phyloP scores from a whole-genome alignment of 2,329 filamentous ascomycete genomes.

The Ploettnerulaceae sp. region DNA sequence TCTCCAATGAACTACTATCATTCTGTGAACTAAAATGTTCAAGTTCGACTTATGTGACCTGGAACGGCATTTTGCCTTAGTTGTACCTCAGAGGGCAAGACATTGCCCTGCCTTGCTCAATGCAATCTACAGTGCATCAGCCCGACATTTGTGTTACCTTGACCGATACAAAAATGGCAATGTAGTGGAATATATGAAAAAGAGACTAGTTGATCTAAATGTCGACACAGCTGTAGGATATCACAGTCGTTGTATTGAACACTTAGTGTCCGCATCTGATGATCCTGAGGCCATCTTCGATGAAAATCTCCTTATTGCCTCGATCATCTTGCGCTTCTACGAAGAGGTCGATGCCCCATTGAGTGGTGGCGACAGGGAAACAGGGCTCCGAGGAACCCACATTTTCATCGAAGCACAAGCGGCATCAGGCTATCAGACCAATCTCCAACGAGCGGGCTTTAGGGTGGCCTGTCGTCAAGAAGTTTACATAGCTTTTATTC shows the following conservation, averaged over 20 bases:
- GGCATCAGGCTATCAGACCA: slow-evolving; percentile 30
- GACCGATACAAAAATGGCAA: slow-evolving; percentile 27
- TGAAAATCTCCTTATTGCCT: slow-evolving; percentile 37
- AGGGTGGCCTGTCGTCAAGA: slow-evolving; percentile 47
- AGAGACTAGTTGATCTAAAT: slow-evolving; percentile 30
- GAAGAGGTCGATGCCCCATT: slow-evolving; percentile 37
- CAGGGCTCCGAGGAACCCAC: slow-evolving; percentile 21
- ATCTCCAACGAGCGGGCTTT: slow-evolving; percentile 41
- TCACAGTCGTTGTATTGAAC: slow-evolving; percentile 39
- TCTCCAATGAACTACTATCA: too few relatives aligned
- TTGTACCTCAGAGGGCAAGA: slow-evolving; percentile 39
- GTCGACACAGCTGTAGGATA: slow-evolving; percentile 38
- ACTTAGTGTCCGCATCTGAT: slow-evolving; percentile 37
- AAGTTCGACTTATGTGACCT: slow-evolving; percentile 41
- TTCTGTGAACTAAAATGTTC: too few relatives aligned
- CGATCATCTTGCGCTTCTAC: slow-evolving; percentile 37
- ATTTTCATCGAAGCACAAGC: slow-evolving; percentile 30
- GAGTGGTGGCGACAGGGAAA: slow-evolving; percentile 22
- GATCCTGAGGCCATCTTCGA: slow-evolving; percentile 36
- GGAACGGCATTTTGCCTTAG: slow-evolving; percentile 38
- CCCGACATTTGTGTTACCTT: slow-evolving; percentile 36
- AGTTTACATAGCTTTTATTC: slow-evolving; percentile 42
- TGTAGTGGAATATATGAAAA: slow-evolving; percentile 22
- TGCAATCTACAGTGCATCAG: slow-evolving; percentile 35
- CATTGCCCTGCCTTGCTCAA: slow-evolving; percentile 36